phyloP scores from a whole-genome alignment of 306 rosid species.

The Begonia fuchsioides region DNA sequence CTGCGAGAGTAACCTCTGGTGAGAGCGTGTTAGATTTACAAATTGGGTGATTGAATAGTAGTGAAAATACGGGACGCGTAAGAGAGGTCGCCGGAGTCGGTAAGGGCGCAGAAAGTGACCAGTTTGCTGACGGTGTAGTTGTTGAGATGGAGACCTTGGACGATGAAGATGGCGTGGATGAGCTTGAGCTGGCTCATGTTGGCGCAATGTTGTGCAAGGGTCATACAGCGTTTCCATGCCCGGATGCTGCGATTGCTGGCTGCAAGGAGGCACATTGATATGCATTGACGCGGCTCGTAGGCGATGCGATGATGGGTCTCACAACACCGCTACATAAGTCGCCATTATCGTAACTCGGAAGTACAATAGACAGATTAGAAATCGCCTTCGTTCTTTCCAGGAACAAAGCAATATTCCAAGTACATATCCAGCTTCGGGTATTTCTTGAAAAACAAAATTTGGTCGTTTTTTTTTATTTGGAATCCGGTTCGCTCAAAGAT shows the following conservation, averaged over 20 bases:
- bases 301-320: neutral
- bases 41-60: slow-evolving; percentile 15
- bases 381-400: too few relatives aligned
- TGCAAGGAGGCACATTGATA: slow-evolving; percentile 3
- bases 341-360: too few relatives aligned
- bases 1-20: slow-evolving; percentile 17
- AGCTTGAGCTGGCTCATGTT: slow-evolving; percentile 21
- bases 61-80: slow-evolving; percentile 19
- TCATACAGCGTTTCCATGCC: slow-evolving; percentile 31
- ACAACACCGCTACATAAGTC: too few relatives aligned
- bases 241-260: slow-evolving; percentile 1
- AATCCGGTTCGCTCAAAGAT: too few relatives aligned
- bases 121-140: slow-evolving; percentile 31
- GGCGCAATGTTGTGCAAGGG: slow-evolving; percentile 20
- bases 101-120: slow-evolving; percentile 20
- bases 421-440: too few relatives aligned
- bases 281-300: neutral
- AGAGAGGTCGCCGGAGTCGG: slow-evolving; percentile 16
- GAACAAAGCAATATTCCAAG: too few relatives aligned
- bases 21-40: slow-evolving; percentile 21
- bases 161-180: slow-evolving; percentile 27
- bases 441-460: too few relatives aligned
- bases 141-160: slow-evolving; percentile 21
- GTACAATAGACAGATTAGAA: too few relatives aligned
- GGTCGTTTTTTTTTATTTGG: too few relatives aligned